phyloP scores from a whole-genome alignment of 352 stramenopile species.

The Globisporangium irregulare region DNA sequence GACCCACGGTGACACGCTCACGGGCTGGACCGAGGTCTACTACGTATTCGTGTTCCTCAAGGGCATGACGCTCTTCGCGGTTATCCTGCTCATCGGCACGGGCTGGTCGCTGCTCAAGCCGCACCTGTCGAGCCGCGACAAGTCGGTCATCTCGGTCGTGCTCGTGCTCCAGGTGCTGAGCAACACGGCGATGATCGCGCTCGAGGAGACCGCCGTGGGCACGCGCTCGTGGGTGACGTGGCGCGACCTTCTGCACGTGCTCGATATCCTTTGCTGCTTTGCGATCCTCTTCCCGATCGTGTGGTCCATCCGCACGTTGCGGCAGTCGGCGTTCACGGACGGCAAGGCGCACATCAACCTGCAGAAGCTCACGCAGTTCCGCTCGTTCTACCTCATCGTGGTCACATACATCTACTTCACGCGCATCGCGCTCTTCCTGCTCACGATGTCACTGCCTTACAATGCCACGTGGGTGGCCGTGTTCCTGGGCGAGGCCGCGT shows the following conservation, averaged over 20 bases:
- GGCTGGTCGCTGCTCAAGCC: slow-evolving; percentile 97
- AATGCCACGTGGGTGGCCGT: slow-evolving; percentile 75
- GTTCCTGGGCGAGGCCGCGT: slow-evolving; percentile 70
- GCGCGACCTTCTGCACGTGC: slow-evolving; percentile 91
- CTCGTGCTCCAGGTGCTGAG: slow-evolving; percentile 92
- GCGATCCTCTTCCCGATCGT: slow-evolving; percentile 96
- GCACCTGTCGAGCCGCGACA: slow-evolving; percentile 92
- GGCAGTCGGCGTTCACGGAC: slow-evolving; percentile 78
- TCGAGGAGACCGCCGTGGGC: slow-evolving; percentile 80
- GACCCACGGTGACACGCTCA: slow-evolving; percentile 89
- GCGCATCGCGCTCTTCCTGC: slow-evolving; percentile 94
- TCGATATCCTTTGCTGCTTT: slow-evolving; percentile 97
- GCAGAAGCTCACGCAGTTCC: slow-evolving; percentile 95
- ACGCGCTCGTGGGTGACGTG: slow-evolving; percentile 65
- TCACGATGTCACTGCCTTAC: slow-evolving; percentile 91
- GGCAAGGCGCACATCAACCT: slow-evolving; percentile 88
- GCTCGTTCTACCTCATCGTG: slow-evolving; percentile 95
- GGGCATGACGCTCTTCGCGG: slow-evolving; percentile 95
- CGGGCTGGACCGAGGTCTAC: slow-evolving; percentile 92
- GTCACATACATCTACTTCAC: slow-evolving; percentile 99
- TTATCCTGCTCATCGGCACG: slow-evolving; percentile 97
- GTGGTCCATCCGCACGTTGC: slow-evolving; percentile 91
- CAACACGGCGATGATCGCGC: slow-evolving; percentile 92
- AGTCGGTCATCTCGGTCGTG: slow-evolving; percentile 93
- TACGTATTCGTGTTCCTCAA: slow-evolving; percentile 96